phyloP scores from a whole-genome alignment of 2,329 filamentous ascomycete genomes.

The Aspergillus sp. region DNA sequence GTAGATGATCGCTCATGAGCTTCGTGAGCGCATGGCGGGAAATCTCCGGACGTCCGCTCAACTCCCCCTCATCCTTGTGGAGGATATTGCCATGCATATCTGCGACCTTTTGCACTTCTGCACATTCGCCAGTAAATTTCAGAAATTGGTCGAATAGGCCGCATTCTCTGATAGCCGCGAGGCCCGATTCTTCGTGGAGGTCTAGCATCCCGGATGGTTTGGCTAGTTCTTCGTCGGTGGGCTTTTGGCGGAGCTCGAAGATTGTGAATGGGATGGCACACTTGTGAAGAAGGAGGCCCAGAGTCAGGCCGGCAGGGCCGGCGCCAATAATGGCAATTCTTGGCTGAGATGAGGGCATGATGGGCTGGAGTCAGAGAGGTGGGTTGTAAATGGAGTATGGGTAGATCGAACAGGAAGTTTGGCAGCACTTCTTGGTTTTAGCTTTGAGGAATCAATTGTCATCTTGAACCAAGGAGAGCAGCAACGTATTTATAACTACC shows the following conservation, averaged over 20 bases:
- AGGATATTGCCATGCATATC: constrained; percentile 14
- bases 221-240: constrained; percentile 10
- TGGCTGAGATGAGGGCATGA: constrained; percentile 3
- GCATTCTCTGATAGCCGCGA: constrained; percentile 17
- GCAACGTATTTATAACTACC: too few species aligned
- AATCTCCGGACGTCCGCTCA: constrained; percentile 19
- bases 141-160: constrained; percentile 19
- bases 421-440: too few species aligned
- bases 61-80: constrained; percentile 9
- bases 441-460: too few species aligned
- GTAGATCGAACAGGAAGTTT: too few species aligned
- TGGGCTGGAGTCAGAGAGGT: too few species aligned
- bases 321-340: constrained; percentile 34
- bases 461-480: too few species aligned
- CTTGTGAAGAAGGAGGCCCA: constrained; percentile 17
- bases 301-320: constrained; percentile 28
- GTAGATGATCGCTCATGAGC: constrained; percentile 11
- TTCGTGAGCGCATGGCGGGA: constrained; percentile 15
- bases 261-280: constrained; percentile 16
- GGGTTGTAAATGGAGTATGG: not conserved
- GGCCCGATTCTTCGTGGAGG: constrained; percentile 21
- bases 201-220: constrained; percentile 19
- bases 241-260: constrained; percentile 27
- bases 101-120: constrained; percentile 12
- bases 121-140: constrained; percentile 15